These are phyloP conservation scores for Geotrichum reessii DNA, from an alignment of 1,139 yeast species.

Conservation along the genomic window DNA sequence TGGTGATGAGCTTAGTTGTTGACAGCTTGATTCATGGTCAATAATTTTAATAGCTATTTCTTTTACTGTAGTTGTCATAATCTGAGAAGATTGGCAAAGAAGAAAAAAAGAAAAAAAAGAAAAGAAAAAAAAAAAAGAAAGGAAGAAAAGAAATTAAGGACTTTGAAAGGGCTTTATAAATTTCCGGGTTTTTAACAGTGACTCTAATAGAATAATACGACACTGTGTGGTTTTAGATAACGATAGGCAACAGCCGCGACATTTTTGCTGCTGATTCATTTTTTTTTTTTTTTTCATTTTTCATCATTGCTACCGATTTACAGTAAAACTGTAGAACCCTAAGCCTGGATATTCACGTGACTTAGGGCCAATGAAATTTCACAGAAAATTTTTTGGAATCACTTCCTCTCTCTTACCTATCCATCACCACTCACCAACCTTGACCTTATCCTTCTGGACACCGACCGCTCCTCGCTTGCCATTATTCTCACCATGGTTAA, in stretches of 20 bases:
- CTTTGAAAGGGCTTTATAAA: not conserved
- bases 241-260: not conserved
- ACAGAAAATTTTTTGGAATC: slow-evolving; percentile 4
- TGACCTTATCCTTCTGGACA: too few relatives aligned
- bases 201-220: too few relatives aligned
- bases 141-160: not conserved
- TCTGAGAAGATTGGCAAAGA: not conserved
- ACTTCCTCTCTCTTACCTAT: not conserved
- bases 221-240: not conserved
- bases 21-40: not conserved
- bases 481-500: slow-evolving; percentile 39
- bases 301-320: too few relatives aligned
- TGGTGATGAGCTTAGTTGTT: not conserved
- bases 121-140: not conserved
- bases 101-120: not conserved
- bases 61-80: not conserved
- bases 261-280: not conserved
- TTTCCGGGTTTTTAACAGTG: not conserved
- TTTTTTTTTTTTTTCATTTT: too few relatives aligned
- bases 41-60: slow-evolving; percentile 7
- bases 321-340: not conserved
- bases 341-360: not conserved
- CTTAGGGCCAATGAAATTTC: slow-evolving; percentile 10
- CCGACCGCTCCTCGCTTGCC: not conserved
- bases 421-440: not conserved